phyloP scores from a whole-genome alignment of 148 eudicot species.

The Chenopodium formosanum region DNA sequence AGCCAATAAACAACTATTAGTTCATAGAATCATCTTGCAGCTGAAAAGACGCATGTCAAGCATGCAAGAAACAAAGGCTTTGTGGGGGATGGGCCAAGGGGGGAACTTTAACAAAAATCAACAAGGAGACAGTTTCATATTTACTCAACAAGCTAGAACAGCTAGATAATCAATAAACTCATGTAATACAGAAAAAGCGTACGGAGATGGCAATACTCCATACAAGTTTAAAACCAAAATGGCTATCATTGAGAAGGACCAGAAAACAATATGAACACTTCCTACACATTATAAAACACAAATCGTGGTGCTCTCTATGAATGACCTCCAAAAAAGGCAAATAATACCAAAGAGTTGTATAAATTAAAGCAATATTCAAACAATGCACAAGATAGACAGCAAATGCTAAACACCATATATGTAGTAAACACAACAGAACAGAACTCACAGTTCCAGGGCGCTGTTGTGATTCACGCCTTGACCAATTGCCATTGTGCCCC shows the following conservation, averaged over 20 bases:
- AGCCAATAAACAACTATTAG: background rate
- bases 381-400: background rate
- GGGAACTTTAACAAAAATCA: background rate
- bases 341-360: background rate
- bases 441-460: constrained; percentile 55
- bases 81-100: background rate
- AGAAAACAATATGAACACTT: background rate
- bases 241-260: background rate
- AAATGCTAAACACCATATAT: background rate
- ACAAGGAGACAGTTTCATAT: background rate
- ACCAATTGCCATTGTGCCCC: constrained; percentile 45
- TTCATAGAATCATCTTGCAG: background rate
- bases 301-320: background rate
- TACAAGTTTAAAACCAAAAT: background rate
- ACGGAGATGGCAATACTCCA: background rate
- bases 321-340: background rate
- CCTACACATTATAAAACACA: background rate
- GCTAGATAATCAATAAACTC: background rate
- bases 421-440: constrained; percentile 1
- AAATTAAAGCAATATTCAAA: background rate
- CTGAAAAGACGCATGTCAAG: background rate
- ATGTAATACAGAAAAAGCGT: background rate
- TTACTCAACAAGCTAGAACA: background rate
- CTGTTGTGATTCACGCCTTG: constrained; percentile 38
- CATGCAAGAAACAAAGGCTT: background rate